These are phyloP conservation scores for Yamagishiella unicocca DNA, from an alignment of 139 green algal species.

Conservation along the genomic window DNA sequence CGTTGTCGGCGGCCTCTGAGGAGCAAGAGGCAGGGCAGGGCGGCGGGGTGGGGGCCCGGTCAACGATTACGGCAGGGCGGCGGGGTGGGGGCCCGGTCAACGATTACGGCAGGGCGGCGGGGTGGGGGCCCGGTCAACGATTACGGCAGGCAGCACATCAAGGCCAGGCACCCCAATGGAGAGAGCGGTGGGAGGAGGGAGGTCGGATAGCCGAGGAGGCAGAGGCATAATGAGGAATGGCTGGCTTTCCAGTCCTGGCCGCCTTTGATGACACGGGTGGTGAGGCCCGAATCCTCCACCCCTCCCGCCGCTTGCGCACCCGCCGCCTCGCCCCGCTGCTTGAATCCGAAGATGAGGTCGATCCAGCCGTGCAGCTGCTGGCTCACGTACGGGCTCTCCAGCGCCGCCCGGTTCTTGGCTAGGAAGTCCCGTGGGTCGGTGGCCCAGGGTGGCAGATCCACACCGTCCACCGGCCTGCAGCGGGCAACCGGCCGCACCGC, in stretches of 20 bases:
- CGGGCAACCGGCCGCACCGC: no score
- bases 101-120: not conserved
- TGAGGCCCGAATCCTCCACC: not conserved
- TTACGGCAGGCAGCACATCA: no score
- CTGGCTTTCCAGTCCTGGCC: no score
- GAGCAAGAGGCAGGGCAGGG: not conserved
- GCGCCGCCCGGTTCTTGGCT: constrained; percentile 68
- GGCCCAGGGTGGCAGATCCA: constrained; percentile 90
- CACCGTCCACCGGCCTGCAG: constrained; percentile 77
- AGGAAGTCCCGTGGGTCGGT: constrained; percentile 60
- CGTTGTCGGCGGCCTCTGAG: constrained; percentile 84
- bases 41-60: no score
- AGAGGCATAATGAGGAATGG: no score
- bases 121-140: no score
- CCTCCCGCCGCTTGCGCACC: constrained; percentile 10
- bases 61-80: not conserved
- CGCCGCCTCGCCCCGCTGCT: constrained; percentile 79
- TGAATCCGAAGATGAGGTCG: constrained; percentile 93
- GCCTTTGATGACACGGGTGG: no score
- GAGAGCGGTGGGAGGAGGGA: no score
- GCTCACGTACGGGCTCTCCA: constrained; percentile 85
- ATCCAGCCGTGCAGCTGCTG: constrained; percentile 93
- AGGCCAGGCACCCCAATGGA: no score
- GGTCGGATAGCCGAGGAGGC: no score
- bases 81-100: no score